Base-by-base conservation (phyloP, 352 stramenopile species). In the Phytophthora sp. region DNA sequence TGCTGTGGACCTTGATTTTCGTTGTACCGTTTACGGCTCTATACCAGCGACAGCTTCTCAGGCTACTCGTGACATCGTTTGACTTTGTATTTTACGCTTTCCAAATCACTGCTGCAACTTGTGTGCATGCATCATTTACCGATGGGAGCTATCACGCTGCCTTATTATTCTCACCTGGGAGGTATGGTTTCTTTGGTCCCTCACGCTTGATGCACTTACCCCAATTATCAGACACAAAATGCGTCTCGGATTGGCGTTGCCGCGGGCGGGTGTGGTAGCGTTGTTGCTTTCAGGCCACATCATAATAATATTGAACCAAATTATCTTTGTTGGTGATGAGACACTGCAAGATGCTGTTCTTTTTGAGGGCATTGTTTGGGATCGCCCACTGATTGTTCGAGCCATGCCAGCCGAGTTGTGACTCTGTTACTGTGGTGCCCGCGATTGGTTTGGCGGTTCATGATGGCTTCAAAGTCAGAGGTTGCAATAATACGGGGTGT, bases 71-170 rank as follows among this genome's bases (percentile, higher is more conserved):
- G 20, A 69, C 53, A 11, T 84, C 76, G 8, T 84, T 82, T 37
- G 72, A 84, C 35, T 76, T 72, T 31, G 26, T 74, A 6, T 80
- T 78, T 31, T 76, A 82, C 51, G 38, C 43, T 0, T 34, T 66
- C 3, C 64, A 84, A 26, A 54, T 65, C 6, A 63, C 60, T 1
- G 18, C 56, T 24, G 70, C n/a, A 67, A 74, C 32, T 15, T 75
- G 3, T 55, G 39, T 15, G 23, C 77, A 1, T 79, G 65, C 13
- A 42, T 73, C 5, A 20, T 82, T 34, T 45, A n/a, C 42, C 23
- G 17, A 49, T 65, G 51, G 59, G 43, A 62, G 15, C 8, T 17
- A 4, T 53, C 49, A 15, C 31, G 18, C 8, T 52, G 60, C 10
- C 17, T 51, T 5, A 52, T 66, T 35, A 37, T 61, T 3, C 17